Conservation (phyloP, 139 green algal species). For the Gonium pectorale region DNA sequence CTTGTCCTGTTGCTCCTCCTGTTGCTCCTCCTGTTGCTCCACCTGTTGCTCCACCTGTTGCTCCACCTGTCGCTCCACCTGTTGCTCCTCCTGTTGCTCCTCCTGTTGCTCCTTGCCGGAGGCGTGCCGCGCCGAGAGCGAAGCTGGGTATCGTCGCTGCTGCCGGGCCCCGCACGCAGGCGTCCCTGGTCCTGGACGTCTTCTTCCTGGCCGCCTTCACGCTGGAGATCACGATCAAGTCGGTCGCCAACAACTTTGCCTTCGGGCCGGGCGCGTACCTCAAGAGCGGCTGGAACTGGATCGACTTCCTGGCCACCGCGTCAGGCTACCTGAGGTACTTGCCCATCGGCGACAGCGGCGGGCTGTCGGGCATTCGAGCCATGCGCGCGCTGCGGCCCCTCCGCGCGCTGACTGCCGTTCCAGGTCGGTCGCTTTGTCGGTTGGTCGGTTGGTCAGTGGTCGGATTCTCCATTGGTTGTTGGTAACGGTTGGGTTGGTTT, state of each 20-base stretch:
- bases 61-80: too few species aligned
- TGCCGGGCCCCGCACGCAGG: background rate
- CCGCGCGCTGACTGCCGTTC: constrained; percentile 47
- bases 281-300: constrained; percentile 54
- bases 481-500: too few species aligned
- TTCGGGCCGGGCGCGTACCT: constrained; percentile 51
- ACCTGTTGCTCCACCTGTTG: too few species aligned
- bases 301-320: constrained; percentile 57
- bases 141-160: too few species aligned
- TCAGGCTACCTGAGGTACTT: constrained; percentile 48
- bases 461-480: too few species aligned
- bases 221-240: constrained; percentile 53
- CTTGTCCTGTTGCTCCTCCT: too few species aligned
- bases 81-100: too few species aligned
- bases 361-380: constrained; percentile 54
- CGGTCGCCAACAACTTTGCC: constrained; percentile 46
- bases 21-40: too few species aligned
- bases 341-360: constrained; percentile 13
- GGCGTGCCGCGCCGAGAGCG: too few species aligned
- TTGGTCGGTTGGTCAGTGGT: background rate
- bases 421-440: constrained; percentile 14
- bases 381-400: constrained; percentile 65
- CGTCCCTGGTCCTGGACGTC: constrained; percentile 38
- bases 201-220: constrained; percentile 59
- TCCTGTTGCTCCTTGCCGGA: too few species aligned